A percentile compares a stretch with the other conserved stretches of the same genome.
phyloP scores from a whole-genome alignment of 805 yeast species.

The Kuraishia piskuri region DNA sequence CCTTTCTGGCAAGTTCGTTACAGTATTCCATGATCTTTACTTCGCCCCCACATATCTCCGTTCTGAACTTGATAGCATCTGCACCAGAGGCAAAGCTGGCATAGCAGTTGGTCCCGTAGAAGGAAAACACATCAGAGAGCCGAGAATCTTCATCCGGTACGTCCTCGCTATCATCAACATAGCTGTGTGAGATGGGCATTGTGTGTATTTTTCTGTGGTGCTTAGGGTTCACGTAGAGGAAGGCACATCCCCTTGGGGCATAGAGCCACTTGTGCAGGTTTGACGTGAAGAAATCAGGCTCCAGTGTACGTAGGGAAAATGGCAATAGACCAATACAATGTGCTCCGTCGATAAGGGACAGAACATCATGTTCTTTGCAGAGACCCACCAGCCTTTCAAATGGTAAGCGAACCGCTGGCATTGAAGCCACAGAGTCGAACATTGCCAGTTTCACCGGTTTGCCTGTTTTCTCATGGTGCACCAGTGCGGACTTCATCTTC shows the following conservation, averaged over 20 bases:
- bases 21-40: constrained; percentile 40
- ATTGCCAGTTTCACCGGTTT: constrained; percentile 31
- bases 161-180: constrained; percentile 23
- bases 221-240: constrained; percentile 45
- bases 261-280: constrained; percentile 68
- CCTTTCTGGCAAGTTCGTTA: constrained; percentile 32
- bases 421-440: constrained; percentile 51
- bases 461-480: constrained; percentile 13
- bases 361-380: constrained; percentile 35
- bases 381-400: constrained; percentile 35
- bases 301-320: constrained; percentile 27
- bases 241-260: constrained; percentile 49
- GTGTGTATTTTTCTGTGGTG: constrained; percentile 45
- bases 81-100: constrained; percentile 32
- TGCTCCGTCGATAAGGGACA: constrained; percentile 66
- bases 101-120: constrained; percentile 41
- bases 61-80: constrained; percentile 46
- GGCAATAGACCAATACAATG: constrained; percentile 54
- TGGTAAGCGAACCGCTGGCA: constrained; percentile 58
- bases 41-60: constrained; percentile 53
- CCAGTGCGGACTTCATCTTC: constrained; percentile 20
- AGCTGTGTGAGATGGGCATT: constrained; percentile 47
- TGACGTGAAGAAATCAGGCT: constrained; percentile 54
- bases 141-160: constrained; percentile 16
- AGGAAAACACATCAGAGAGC: constrained; percentile 38